Base-by-base conservation (phyloP, 1,139 yeast species). In the Candida anutae region DNA sequence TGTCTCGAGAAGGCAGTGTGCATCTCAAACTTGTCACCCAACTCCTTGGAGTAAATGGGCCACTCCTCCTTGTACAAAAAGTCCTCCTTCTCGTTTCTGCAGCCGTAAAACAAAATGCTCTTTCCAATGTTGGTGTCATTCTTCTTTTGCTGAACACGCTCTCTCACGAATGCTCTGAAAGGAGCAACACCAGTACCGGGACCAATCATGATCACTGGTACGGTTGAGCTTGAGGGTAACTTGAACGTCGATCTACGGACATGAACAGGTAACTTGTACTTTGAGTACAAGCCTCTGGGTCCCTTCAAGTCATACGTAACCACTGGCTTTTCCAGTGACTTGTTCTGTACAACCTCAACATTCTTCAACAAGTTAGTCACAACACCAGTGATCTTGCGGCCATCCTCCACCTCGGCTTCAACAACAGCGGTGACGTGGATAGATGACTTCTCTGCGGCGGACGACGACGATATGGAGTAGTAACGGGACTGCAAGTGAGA, bases 151-250 rank as follows among this genome's bases (percentile, higher is more conserved):
- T 59, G 52, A 12, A 55, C 80, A 46, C 93, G 78, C 55, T 87
- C 96, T 55, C 94, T 77, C 23, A 90, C 58, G 42, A 90, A 87
- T 3, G 94, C 96, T 58, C 97, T 79, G 63, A 90, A 81, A 36
- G 98, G 98, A 8, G 98, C 97, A 32, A 90, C 90, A 51, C 98
- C 98, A 5, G 98, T 90, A 40, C 98, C 98, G 27, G 98, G 97
- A 21, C 98, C 98, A 50, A 90, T 71, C 80, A 88, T 75, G 43
- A 90, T 84, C 20, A 90, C 71, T 6, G 98, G 96, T 25, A 80
- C 76, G 11, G 73, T 55, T 17, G 94, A 79, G 49, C 84, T 84
- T 11, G 87, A 67, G n/a, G 98, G 98, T 39, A 90, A 69, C 63
- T 85, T 88, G 64, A 90, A 90, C 32, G 93, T 83, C 6, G 97